Evolutionary conservation across 495 filamentous ascomycete species (phyloP).

Genomic region (Jackrogersella minutella): DNA sequence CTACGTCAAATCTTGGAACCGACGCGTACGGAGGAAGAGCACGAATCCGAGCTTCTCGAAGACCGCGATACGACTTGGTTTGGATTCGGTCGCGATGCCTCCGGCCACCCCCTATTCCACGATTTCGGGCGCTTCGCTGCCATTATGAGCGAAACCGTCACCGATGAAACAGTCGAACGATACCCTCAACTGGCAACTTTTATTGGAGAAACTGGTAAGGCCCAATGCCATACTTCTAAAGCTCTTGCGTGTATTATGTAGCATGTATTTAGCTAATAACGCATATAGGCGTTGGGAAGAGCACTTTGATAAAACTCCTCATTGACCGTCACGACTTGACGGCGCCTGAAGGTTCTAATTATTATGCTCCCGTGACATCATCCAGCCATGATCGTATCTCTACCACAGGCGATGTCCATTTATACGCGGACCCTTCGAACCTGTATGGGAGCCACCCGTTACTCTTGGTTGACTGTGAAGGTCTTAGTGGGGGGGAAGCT

Average conservation of each 20-base stretch:
- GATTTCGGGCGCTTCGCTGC: constrained; percentile 52
- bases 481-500: constrained; percentile 59
- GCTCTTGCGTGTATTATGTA: constrained; percentile 41
- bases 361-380: constrained; percentile 48
- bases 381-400: constrained; percentile 55
- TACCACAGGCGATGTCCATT: constrained; percentile 70
- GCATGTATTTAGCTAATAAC: constrained; percentile 23
- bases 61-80: constrained; percentile 62
- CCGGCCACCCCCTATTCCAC: constrained; percentile 46
- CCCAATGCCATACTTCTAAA: constrained; percentile 18
- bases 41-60: constrained; percentile 41
- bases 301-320: constrained; percentile 63
- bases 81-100: constrained; percentile 48
- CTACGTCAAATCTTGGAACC: constrained; percentile 45
- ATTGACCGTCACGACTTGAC: constrained; percentile 49
- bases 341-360: constrained; percentile 26
- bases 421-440: constrained; percentile 67
- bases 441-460: constrained; percentile 53
- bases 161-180: constrained; percentile 38
- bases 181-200: constrained; percentile 59
- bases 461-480: constrained; percentile 67
- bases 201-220: constrained; percentile 57
- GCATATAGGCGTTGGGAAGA: constrained; percentile 61
- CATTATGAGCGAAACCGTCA: constrained; percentile 50
- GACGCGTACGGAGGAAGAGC: constrained; percentile 38